Base-by-base conservation (phyloP, 208 protist genomes). In the Crithidia thermophila region DNA sequence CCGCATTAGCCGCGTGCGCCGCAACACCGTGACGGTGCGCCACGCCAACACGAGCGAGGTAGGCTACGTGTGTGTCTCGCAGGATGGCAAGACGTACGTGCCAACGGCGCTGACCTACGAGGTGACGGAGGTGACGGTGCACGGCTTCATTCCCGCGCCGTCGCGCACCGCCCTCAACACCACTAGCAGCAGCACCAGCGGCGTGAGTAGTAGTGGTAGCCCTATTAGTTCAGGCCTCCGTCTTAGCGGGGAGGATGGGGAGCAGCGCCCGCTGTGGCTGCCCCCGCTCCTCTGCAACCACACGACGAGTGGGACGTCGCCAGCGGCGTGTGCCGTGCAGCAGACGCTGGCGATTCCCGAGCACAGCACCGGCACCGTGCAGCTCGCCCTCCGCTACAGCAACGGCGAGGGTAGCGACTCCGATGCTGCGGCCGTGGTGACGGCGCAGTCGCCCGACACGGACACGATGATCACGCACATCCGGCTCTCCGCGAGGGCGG, bases 71-170 rank as follows among this genome's bases (percentile, higher is more conserved):
- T 93, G 87, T 55, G 76, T 88, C 51, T 90, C 84, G 8, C 67
- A 79, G 31, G 79, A 93, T 52, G 87, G 87, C n/a, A 42, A 55
- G 16, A 30, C 77, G 27, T 93, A 93, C 63, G 58, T 80, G 36
- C 77, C 84, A 16, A 88, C 79, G 30, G 58, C 71, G 52, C 75
- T 93, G 33, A 93, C 87, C 14, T 93, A 84, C 75, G 84, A 90
- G 52, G 84, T 93, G 27, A 71, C 88, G n/a, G 73, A 77, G 21
- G 73, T 69, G n/a, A 52, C 66, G 14, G 56, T 93, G 43, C 55
- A 39, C 21, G 84, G 87, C n/a, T 77, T 93, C 63, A 78, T 87
- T 37, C 53, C 65, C 1, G n/a, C 81, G 3, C 34, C 45, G 5
- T 3, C 53, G 11, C 70, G 70, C 25, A 58, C 21, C n/a, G 10